Evolutionary conservation across 2,329 filamentous ascomycete species (phyloP), one percentile per base, ranked within the genome.

Genomic region (Paecilomyces fulvus): DNA sequence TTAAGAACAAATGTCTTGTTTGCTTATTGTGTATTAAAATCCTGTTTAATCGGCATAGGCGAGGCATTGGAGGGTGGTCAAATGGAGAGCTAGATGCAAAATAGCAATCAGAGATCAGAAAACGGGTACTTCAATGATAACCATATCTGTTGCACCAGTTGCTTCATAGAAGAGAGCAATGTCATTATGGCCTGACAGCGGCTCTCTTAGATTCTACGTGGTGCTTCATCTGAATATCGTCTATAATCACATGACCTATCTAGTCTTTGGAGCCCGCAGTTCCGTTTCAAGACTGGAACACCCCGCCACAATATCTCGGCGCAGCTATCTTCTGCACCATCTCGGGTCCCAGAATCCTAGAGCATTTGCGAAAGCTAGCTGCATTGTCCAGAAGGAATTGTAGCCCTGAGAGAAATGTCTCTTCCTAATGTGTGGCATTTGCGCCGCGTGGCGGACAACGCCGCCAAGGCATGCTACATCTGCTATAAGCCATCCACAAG

Each of bases 401-500:
- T 30, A 28, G n/a, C 17, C 9, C 17, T 28, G 21, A 53, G 12
- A n/a, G 20, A 2, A 30, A 70, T 70, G 64, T 64, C 67, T 46
- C 61, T 92, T 57, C 83, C 83, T 48, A 97, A 97, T 68, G 73
- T 88, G 30, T 97, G 92, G 75, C 85, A 89, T 61, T 88, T 92
- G 61, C 88, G 92, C 52, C 89, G 85, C 63, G 92, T 97, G 33
- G 91, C 91, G 11, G 90, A 95, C 30, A 82, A 84, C n/a, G 82
- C 87, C 1, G 82, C 89, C 11, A 95, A 89, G 73, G 80, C 89
- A 52, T 99, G 94, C 74, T 88, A 90, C 73, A 84, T 97, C 60
- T 97, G 94, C 79, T 95, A 87, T 78, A 95, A 94, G 74, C 88
- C 89, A 8, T 90, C 87, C 58, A 84, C 86, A 6, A 95, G 87